These are phyloP conservation scores for Lantana camara DNA, from an alignment of 257 asterid species.

Conservation along the genomic window DNA sequence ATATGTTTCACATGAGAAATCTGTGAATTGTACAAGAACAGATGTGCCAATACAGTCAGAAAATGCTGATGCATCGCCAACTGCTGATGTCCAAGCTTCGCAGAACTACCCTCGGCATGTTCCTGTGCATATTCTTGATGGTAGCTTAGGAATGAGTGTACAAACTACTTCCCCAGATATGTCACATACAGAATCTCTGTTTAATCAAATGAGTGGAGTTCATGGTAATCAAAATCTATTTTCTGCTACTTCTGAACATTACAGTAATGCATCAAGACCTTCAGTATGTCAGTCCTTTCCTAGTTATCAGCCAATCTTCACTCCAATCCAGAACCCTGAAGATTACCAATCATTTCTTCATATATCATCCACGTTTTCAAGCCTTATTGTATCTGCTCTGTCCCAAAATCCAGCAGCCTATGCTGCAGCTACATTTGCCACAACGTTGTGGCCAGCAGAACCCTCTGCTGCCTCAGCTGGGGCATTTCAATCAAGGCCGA, in stretches of 20 bases:
- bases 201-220: conserved; percentile 49
- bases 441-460: conserved; percentile 74
- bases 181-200: conserved; percentile 39
- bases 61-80: conserved; percentile 36
- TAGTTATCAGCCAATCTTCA: conserved; percentile 59
- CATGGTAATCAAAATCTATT: conserved; percentile 45
- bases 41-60: conserved; percentile 46
- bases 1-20: conserved; percentile 41
- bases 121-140: conserved; percentile 90
- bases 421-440: conserved; percentile 91
- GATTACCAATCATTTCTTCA: conserved; percentile 66
- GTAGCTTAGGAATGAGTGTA: conserved; percentile 46
- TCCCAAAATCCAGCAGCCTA: conserved; percentile 90
- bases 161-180: conserved; percentile 38
- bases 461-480: conserved; percentile 38
- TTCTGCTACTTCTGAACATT: conserved; percentile 56
- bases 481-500: conserved; percentile 44
- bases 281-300: conserved; percentile 62
- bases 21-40: conserved; percentile 29
- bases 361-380: conserved; percentile 69
- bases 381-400: conserved; percentile 72
- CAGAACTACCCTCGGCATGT: conserved; percentile 75
- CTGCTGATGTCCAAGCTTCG: conserved; percentile 44
- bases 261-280: conserved; percentile 49
- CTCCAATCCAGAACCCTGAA: conserved; percentile 63